Percentiles rank a stretch among this genome's conserved stretches.
These are phyloP conservation scores for Vigna mungo DNA, from an alignment of 306 rosid genomes.

Conservation along the genomic window DNA sequence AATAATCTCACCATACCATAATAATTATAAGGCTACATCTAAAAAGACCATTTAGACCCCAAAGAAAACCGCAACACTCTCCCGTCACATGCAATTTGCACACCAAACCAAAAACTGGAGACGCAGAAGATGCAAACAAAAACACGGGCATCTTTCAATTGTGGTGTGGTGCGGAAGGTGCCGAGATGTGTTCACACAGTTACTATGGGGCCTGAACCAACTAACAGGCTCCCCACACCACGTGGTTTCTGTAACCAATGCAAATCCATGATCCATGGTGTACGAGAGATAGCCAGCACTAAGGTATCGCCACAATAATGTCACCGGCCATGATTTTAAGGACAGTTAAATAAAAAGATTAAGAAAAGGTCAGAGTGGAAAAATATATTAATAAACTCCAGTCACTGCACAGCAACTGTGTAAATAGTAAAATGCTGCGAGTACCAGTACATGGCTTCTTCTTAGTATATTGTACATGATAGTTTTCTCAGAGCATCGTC, in stretches of 20 bases:
- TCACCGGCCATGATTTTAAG: not conserved
- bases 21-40: conserved; percentile 35
- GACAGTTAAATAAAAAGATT: not conserved
- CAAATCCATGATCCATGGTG: not conserved
- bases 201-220: conserved; percentile 41
- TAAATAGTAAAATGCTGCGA: conserved; percentile 46
- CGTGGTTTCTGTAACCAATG: conserved; percentile 44
- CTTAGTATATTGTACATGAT: conserved; percentile 46
- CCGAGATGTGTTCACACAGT: not conserved
- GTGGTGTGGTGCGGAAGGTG: not conserved
- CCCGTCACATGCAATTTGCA: conserved; percentile 40
- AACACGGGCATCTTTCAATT: conserved; percentile 35
- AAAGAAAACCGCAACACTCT: not conserved
- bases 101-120: conserved; percentile 23
- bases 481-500: conserved; percentile 2
- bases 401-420: conserved; percentile 46
- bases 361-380: not conserved
- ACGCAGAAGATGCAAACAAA: conserved; percentile 46
- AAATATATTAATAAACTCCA: conserved; percentile 19
- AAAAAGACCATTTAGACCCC: conserved; percentile 32
- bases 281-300: not conserved
- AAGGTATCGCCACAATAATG: conserved; percentile 7
- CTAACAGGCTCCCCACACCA: conserved; percentile 44
- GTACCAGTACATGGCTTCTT: conserved; percentile 26
- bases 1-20: conserved; percentile 38